Conservation (phyloP, 1,139 yeast species). For the Diutina scorzettiae region DNA sequence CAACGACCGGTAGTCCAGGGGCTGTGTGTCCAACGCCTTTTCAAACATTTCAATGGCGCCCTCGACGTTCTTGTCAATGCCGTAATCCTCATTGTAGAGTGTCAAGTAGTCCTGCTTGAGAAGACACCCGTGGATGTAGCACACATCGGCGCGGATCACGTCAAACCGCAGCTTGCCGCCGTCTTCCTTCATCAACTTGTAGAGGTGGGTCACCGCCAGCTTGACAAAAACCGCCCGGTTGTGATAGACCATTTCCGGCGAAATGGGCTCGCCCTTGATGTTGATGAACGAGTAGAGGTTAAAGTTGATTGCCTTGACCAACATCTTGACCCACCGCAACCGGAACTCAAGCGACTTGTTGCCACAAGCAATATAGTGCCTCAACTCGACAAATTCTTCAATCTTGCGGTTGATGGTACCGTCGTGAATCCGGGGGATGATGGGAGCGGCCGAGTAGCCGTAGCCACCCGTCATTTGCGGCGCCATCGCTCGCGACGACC, state of each 20-base stretch:
- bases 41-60: slow-evolving; percentile 23
- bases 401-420: slow-evolving; percentile 20
- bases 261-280: slow-evolving; percentile 32
- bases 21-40: slow-evolving; percentile 22
- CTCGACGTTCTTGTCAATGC: slow-evolving; percentile 19
- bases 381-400: slow-evolving; percentile 23
- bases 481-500: slow-evolving; percentile 6
- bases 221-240: slow-evolving; percentile 29
- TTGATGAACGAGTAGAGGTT: slow-evolving; percentile 31
- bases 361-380: slow-evolving; percentile 30
- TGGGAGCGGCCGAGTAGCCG: slow-evolving; percentile 7
- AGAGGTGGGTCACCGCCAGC: slow-evolving; percentile 28
- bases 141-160: slow-evolving; percentile 14
- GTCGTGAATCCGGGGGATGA: slow-evolving; percentile 12
- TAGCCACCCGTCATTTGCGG: slow-evolving; percentile 5
- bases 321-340: slow-evolving; percentile 34
- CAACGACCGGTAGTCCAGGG: slow-evolving; percentile 23
- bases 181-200: slow-evolving; percentile 24
- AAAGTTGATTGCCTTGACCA: slow-evolving; percentile 29
- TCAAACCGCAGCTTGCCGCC: slow-evolving; percentile 3
- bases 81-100: slow-evolving; percentile 27
- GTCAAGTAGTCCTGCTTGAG: slow-evolving; percentile 24
- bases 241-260: slow-evolving; percentile 18
- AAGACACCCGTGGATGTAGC: slow-evolving; percentile 28
- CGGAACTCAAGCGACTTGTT: slow-evolving; percentile 33